A percentile compares a stretch with the other conserved stretches of the same genome.
phyloP scores from a whole-genome alignment of 2,329 filamentous ascomycete species.

The Didymella lethalis region DNA sequence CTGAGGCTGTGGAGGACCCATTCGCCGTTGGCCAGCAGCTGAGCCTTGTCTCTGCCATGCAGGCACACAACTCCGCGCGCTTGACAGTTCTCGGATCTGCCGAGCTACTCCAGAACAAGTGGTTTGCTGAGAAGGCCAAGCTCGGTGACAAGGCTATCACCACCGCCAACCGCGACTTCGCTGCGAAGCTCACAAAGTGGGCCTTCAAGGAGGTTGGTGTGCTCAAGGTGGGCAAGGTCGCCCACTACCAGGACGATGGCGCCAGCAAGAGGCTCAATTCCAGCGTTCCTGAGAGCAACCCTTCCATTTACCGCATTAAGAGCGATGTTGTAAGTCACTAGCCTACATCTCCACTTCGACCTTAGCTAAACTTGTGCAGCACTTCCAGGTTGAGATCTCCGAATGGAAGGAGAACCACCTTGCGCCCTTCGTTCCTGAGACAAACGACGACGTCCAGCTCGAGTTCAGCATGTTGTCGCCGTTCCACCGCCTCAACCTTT shows the following conservation, averaged over 20 bases:
- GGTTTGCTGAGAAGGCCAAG: slow-evolving; percentile 81
- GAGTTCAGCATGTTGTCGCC: slow-evolving; percentile 99
- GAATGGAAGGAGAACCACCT: slow-evolving; percentile 81
- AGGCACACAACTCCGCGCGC: slow-evolving; percentile 92
- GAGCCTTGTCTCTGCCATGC: slow-evolving; percentile 81
- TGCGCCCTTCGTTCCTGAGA: slow-evolving; percentile 74
- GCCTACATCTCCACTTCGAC: background rate
- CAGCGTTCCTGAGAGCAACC: slow-evolving; percentile 68
- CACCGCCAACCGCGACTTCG: slow-evolving; percentile 84
- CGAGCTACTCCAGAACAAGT: slow-evolving; percentile 86
- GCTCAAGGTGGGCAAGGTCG: slow-evolving; percentile 80
- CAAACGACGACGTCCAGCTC: slow-evolving; percentile 81
- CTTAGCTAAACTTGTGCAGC: slow-evolving; percentile 58
- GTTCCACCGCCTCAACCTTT: slow-evolving; percentile 86
- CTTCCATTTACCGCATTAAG: slow-evolving; percentile 92
- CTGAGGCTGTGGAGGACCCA: slow-evolving; percentile 73
- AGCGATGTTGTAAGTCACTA: slow-evolving; percentile 83
- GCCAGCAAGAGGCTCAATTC: slow-evolving; percentile 57
- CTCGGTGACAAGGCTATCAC: slow-evolving; percentile 63
- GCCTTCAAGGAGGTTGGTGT: slow-evolving; percentile 94
- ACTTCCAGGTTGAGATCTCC: slow-evolving; percentile 86
- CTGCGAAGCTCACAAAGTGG: slow-evolving; percentile 87
- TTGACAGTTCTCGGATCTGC: slow-evolving; percentile 84
- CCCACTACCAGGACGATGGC: slow-evolving; percentile 72
- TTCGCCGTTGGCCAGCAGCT: slow-evolving; percentile 87